Conservation (phyloP, 306 rosid species). For the Cicer yamashitae region DNA sequence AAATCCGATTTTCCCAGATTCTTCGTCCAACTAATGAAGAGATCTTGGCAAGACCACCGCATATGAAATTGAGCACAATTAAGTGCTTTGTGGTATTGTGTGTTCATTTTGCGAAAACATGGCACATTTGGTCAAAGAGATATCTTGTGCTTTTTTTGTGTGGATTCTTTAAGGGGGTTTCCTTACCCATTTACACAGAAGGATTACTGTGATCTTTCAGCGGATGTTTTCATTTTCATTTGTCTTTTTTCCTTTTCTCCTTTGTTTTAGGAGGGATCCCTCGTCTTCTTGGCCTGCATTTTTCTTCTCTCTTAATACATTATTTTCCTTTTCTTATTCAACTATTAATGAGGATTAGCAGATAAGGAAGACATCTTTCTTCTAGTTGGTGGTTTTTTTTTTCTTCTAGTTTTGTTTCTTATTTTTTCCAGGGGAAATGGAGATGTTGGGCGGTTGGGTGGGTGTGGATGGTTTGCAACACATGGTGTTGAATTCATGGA, state of each 20-base stretch:
- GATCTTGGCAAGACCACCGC: not conserved
- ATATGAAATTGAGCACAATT: not conserved
- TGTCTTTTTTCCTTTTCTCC: not conserved
- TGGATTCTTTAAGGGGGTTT: conserved; percentile 2
- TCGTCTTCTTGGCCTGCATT: conserved; percentile 15
- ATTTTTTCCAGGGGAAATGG: conserved; percentile 18
- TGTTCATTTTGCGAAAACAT: not conserved
- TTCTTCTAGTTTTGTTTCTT: not conserved
- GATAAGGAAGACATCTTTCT: conserved; percentile 25
- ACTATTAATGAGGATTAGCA: not conserved
- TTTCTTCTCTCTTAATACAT: conserved; percentile 2
- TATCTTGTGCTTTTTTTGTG: conserved; percentile 12
- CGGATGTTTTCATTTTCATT: conserved; percentile 23
- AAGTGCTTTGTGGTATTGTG: not conserved
- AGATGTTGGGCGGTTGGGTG: conserved; percentile 26
- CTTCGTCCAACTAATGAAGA: not conserved
- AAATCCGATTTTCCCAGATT: not conserved
- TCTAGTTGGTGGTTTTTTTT: conserved; percentile 16
- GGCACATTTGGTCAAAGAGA: not conserved
- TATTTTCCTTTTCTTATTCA: conserved; percentile 21
- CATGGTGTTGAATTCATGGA: conserved; percentile 22
- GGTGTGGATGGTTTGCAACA: conserved; percentile 5
- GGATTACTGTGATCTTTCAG: conserved; percentile 3
- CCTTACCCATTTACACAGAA: conserved; percentile 22
- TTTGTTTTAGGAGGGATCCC: conserved; percentile 35